These are phyloP conservation scores for Lepiota brunneoincarnata DNA, from an alignment of 768 basidiomycete genomes.

Conservation along the genomic window DNA sequence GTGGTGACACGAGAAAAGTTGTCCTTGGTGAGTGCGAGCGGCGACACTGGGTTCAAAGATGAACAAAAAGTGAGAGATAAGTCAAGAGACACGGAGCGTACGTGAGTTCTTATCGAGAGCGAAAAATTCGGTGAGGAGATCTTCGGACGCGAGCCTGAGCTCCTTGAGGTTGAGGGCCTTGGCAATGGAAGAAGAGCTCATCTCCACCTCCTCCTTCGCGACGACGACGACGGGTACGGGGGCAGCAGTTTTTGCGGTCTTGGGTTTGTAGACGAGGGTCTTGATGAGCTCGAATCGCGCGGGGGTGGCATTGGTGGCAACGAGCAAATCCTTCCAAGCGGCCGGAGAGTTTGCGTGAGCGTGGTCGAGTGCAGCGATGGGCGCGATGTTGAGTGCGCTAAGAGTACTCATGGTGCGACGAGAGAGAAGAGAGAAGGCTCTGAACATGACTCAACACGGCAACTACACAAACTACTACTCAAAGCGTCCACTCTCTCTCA, in stretches of 20 bases:
- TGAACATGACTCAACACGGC: slow-evolving; percentile 40
- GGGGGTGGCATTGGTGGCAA: slow-evolving; percentile 47
- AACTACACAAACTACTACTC: slow-evolving; percentile 81
- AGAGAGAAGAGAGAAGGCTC: slow-evolving; percentile 10
- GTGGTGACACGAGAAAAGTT: slow-evolving; percentile 72
- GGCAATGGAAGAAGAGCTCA: slow-evolving; percentile 70
- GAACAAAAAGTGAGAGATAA: neutral
- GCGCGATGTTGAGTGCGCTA: slow-evolving; percentile 52
- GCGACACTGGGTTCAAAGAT: slow-evolving; percentile 60
- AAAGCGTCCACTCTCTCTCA: slow-evolving; percentile 60
- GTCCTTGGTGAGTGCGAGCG: slow-evolving; percentile 63
- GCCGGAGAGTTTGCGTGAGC: slow-evolving; percentile 63
- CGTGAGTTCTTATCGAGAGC: slow-evolving; percentile 81
- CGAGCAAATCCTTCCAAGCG: slow-evolving; percentile 74
- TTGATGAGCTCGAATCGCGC: slow-evolving; percentile 73
- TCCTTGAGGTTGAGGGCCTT: slow-evolving; percentile 87
- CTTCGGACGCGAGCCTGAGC: slow-evolving; percentile 79
- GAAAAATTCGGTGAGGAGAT: slow-evolving; percentile 85
- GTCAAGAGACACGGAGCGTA: slow-evolving; percentile 44
- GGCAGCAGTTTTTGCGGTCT: slow-evolving; percentile 86
- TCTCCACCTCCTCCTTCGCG: slow-evolving; percentile 83
- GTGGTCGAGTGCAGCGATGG: slow-evolving; percentile 54
- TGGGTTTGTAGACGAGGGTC: slow-evolving; percentile 93
- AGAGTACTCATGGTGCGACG: slow-evolving; percentile 28
- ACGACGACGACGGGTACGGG: slow-evolving; percentile 87